Conservation (phyloP, 352 stramenopile species). For the Globisporangium mamillatum region DNA sequence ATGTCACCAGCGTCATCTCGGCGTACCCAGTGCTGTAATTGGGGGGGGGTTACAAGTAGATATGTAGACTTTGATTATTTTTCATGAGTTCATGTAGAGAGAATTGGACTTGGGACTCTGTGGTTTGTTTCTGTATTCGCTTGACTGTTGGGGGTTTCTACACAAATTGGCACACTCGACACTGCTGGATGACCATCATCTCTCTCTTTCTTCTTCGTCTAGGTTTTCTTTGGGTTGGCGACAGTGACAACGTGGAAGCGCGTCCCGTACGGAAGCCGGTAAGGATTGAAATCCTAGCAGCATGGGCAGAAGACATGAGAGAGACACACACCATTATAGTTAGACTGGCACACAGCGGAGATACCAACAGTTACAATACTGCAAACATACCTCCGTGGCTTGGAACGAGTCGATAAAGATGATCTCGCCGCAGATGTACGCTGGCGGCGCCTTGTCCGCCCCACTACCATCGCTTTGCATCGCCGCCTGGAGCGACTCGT, state of each 20-base stretch:
- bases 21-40: slow-evolving; percentile 41
- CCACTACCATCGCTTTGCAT: slow-evolving; percentile 34
- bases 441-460: slow-evolving; percentile 49
- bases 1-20: slow-evolving; percentile 46
- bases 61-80: background rate
- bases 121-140: background rate
- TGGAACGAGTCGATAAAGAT: slow-evolving; percentile 86
- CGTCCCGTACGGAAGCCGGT: slow-evolving; percentile 68
- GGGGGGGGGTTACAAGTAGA: background rate
- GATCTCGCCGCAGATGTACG: slow-evolving; percentile 80
- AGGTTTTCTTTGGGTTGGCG: slow-evolving; percentile 68
- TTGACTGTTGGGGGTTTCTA: background rate
- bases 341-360: background rate
- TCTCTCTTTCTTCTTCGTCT: slow-evolving; percentile 13
- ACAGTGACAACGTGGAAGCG: slow-evolving; percentile 81
- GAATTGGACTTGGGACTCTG: background rate
- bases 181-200: background rate
- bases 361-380: background rate
- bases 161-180: background rate
- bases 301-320: slow-evolving; percentile 6
- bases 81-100: background rate
- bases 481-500: slow-evolving; percentile 74
- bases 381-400: slow-evolving; percentile 58
- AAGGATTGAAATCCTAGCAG: slow-evolving; percentile 77
- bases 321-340: background rate